phyloP scores from a whole-genome alignment of 1,284 basidiomycete species.

The Cystobasidiaceae sp. region DNA sequence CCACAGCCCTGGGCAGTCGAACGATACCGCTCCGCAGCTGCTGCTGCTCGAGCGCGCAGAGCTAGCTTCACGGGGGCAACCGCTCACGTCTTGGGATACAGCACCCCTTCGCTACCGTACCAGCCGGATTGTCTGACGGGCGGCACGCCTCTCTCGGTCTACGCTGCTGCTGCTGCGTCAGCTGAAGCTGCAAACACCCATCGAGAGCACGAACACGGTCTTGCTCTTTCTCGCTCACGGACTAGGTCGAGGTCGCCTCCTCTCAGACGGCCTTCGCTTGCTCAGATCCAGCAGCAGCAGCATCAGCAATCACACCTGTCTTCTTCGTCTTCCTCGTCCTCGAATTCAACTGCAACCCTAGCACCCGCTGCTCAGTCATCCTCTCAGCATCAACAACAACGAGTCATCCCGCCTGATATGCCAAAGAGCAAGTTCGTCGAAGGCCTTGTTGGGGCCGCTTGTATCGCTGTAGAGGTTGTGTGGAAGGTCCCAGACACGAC shows the following conservation, averaged over 20 bases:
- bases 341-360: background rate
- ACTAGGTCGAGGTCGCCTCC: no score
- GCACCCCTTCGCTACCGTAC: background rate
- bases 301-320: no score
- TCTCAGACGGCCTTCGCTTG: no score
- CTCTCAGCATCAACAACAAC: slow-evolving; percentile 9
- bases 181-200: no score
- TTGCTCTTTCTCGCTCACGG: no score
- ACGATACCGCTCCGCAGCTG: background rate
- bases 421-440: slow-evolving; percentile 35
- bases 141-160: no score
- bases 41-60: background rate
- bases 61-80: background rate
- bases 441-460: slow-evolving; percentile 38
- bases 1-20: slow-evolving; percentile 18
- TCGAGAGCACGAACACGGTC: no score
- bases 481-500: slow-evolving; percentile 1
- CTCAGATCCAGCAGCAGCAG: no score
- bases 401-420: background rate
- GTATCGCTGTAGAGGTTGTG: slow-evolving; percentile 22
- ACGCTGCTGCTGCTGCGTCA: no score
- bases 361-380: background rate
- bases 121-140: no score
- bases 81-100: background rate
- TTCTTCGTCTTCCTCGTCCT: background rate